phyloP scores from a whole-genome alignment of 768 basidiomycete genomes.

The Pluteus cervinus region DNA sequence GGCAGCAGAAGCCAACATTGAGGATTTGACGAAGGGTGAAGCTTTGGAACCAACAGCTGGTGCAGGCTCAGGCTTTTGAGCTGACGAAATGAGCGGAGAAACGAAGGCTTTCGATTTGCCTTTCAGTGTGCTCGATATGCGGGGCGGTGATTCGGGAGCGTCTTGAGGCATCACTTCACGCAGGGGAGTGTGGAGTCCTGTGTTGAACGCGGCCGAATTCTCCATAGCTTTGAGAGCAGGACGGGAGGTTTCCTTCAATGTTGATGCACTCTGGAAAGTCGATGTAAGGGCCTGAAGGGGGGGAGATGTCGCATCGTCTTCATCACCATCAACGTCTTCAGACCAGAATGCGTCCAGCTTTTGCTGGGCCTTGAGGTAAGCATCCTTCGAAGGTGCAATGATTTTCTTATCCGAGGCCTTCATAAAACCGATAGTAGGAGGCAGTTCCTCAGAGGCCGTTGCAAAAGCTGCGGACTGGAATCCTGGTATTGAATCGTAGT shows the following conservation, averaged over 20 bases:
- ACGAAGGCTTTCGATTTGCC: too few species aligned
- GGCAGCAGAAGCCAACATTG: too few species aligned
- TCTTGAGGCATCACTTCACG: not conserved
- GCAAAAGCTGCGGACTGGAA: slow-evolving; percentile 31
- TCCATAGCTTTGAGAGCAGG: slow-evolving; percentile 30
- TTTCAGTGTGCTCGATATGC: too few species aligned
- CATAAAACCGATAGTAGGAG: slow-evolving; percentile 19
- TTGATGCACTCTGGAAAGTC: slow-evolving; percentile 20
- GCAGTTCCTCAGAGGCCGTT: slow-evolving; percentile 2
- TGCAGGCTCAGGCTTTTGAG: too few species aligned
- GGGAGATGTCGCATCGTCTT: slow-evolving; percentile 7
- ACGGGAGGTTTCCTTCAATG: slow-evolving; percentile 25
- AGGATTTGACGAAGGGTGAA: too few species aligned
- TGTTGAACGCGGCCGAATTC: too few species aligned
- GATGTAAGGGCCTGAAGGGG: slow-evolving; percentile 16
- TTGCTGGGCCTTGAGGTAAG: slow-evolving; percentile 49
- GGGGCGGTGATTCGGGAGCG: too few species aligned
- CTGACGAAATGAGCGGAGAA: too few species aligned
- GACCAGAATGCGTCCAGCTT: slow-evolving; percentile 43
- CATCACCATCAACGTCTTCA: slow-evolving; percentile 21
- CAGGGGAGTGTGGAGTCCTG: slow-evolving; percentile 1
- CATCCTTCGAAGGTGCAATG: slow-evolving; percentile 45
- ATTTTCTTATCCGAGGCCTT: slow-evolving; percentile 30
- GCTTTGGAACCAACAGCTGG: too few species aligned
- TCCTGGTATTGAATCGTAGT: slow-evolving; percentile 19